phyloP scores from a whole-genome alignment of 176 grass and related monocot genomes.

The Oryza officinalis region DNA sequence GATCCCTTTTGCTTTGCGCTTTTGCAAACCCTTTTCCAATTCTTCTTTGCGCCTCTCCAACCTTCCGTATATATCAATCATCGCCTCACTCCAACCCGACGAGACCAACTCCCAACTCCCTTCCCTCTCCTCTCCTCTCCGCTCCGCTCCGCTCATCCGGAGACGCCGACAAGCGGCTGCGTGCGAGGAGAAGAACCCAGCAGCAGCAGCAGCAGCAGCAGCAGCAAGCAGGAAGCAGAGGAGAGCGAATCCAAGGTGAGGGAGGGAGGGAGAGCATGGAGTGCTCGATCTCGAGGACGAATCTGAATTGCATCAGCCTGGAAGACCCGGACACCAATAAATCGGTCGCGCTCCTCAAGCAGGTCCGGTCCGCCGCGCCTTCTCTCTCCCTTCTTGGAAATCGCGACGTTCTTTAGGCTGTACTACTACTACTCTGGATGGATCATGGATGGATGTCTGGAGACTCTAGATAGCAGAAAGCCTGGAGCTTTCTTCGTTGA shows the following conservation, averaged over 20 bases:
- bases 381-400: constrained; percentile 16
- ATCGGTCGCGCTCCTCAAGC: constrained; percentile 86
- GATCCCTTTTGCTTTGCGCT: background rate
- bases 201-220: background rate
- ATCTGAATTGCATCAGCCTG: constrained; percentile 79
- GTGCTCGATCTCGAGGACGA: constrained; percentile 48
- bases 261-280: constrained; percentile 44
- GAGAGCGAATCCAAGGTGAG: constrained; percentile 8
- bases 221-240: background rate
- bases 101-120: background rate
- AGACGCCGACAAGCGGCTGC: background rate
- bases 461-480: background rate
- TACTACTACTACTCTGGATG: background rate
- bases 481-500: background rate
- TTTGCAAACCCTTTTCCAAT: constrained; percentile 26
- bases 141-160: no score
- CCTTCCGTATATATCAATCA: constrained; percentile 1
- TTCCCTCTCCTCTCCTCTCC: no score
- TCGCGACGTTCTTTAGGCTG: background rate
- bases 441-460: background rate
- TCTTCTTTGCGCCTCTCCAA: background rate
- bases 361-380: constrained; percentile 34
- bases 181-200: background rate
- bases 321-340: constrained; percentile 61
- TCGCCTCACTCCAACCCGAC: constrained; percentile 3